Conservation (phyloP, 1,284 basidiomycete species). For the Omphalotus olearius region DNA sequence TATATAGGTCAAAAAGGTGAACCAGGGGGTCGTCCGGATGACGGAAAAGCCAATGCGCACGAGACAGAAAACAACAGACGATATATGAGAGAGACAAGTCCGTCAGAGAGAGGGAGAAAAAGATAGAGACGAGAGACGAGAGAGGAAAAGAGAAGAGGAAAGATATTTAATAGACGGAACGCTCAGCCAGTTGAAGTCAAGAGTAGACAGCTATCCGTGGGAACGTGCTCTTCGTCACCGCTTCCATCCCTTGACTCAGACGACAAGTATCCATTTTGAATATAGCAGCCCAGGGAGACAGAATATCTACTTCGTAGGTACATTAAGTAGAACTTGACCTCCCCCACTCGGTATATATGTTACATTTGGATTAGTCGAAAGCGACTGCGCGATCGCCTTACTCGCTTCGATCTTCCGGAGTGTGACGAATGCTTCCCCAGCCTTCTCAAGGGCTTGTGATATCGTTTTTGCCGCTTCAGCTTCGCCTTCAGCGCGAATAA, state of each 20-base stretch:
- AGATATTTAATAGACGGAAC: constrained; percentile 44
- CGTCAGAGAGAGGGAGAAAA: constrained; percentile 43
- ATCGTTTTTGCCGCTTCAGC: constrained; percentile 96
- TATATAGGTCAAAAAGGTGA: constrained; percentile 30
- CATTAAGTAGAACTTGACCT: constrained; percentile 79
- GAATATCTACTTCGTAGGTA: constrained; percentile 55
- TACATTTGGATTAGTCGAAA: constrained; percentile 79
- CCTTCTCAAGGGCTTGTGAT: constrained; percentile 88
- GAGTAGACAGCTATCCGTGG: constrained; percentile 30
- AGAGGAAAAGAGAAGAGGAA: constrained; percentile 35
- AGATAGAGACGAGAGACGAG: constrained; percentile 39
- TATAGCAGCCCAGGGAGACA: neutral
- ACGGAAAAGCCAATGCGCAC: constrained; percentile 24
- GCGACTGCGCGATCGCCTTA: constrained; percentile 90
- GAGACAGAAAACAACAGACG: constrained; percentile 42
- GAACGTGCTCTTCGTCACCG: neutral
- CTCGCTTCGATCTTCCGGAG: constrained; percentile 97
- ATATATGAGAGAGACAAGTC: constrained; percentile 48
- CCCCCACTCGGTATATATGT: constrained; percentile 82
- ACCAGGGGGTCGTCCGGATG: constrained; percentile 13
- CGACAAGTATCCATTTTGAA: neutral
- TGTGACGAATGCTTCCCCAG: constrained; percentile 93
- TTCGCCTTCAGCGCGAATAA: constrained; percentile 98
- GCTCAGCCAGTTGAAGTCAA: constrained; percentile 38
- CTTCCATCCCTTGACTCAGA: neutral